A percentile compares a stretch with the other conserved stretches of the same genome.
Evolutionary conservation across 2,329 filamentous ascomycete genomes (phyloP).

Genomic region (Fusarium nodosum): DNA sequence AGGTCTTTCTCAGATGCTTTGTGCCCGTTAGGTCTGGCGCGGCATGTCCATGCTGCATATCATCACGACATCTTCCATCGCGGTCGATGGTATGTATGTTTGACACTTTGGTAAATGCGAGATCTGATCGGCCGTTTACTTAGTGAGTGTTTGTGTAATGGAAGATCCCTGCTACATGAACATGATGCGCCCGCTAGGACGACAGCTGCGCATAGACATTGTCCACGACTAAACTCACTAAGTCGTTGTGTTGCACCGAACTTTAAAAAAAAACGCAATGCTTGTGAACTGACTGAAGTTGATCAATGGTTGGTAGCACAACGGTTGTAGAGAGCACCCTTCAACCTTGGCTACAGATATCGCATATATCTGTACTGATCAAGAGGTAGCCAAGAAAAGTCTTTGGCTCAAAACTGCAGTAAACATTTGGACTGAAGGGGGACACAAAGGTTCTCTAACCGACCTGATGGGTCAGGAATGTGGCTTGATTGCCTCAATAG

Average conservation of each 20-base stretch:
- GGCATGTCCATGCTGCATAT: not conserved
- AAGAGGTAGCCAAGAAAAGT: not conserved
- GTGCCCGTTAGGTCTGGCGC: no score
- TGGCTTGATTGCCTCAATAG: conserved; percentile 9
- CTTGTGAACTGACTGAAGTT: not conserved
- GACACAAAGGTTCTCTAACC: not conserved
- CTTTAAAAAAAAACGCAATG: not conserved
- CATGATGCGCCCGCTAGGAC: not conserved
- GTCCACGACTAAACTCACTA: no score
- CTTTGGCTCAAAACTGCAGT: not conserved
- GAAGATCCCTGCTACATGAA: no score
- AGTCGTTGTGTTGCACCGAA: not conserved
- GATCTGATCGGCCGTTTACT: not conserved
- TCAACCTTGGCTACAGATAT: no score
- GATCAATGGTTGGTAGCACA: not conserved
- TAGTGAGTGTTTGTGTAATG: not conserved
- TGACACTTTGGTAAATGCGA: not conserved
- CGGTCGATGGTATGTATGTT: no score
- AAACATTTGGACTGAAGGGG: not conserved
- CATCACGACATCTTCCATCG: not conserved
- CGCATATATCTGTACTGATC: not conserved
- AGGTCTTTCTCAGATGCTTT: not conserved
- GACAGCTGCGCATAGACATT: not conserved
- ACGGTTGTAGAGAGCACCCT: no score
- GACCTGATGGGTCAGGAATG: not conserved